These are phyloP conservation scores for Teratosphaeria pseudoeucalypti DNA, from an alignment of 2,329 filamentous ascomycete species.

Conservation along the genomic window DNA sequence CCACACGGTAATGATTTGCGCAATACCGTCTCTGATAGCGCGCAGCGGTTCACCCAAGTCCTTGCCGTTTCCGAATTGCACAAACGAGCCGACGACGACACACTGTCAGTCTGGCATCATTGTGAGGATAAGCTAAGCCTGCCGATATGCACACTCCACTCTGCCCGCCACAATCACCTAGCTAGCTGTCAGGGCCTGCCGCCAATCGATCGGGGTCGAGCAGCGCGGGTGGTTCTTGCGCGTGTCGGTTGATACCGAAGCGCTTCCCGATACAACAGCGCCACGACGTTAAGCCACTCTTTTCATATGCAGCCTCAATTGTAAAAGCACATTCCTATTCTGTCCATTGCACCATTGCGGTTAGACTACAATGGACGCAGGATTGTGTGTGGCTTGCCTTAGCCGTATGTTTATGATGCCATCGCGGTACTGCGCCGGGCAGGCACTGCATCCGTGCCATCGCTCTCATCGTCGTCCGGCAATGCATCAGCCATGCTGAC, in stretches of 20 bases:
- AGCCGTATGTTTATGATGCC: background rate
- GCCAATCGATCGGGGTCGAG: background rate
- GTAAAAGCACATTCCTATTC: background rate
- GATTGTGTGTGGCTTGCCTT: background rate
- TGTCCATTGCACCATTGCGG: background rate
- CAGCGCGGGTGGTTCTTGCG: background rate
- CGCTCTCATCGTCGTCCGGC: constrained; percentile 3
- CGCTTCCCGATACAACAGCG: background rate
- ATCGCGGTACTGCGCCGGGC: background rate
- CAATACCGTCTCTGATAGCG: background rate
- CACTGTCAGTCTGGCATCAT: background rate
- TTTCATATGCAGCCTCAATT: background rate
- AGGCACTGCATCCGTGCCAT: background rate
- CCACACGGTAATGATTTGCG: background rate
- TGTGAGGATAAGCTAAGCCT: background rate
- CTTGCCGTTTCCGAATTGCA: background rate
- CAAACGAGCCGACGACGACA: background rate
- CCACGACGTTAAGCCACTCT: background rate
- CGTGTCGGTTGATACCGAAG: background rate
- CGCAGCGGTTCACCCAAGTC: background rate
- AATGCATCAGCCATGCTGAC: constrained; percentile 5
- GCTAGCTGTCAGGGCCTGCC: background rate
- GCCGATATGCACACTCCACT: background rate
- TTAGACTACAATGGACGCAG: background rate
- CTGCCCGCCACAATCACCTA: background rate